Base-by-base conservation (phyloP, 176 grass and related monocot genomes). In the Poa pratensis region DNA sequence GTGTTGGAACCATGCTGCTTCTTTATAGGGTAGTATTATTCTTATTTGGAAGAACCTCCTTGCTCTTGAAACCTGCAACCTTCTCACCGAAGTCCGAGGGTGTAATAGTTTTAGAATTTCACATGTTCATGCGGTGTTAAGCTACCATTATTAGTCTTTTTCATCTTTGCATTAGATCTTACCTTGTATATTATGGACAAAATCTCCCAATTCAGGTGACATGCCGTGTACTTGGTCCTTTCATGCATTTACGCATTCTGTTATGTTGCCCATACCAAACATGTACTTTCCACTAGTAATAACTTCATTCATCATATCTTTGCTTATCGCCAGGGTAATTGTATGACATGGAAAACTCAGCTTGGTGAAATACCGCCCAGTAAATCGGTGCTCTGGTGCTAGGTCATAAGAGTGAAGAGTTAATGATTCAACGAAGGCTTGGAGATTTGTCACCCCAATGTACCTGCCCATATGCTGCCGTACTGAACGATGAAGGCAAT, bases 21-120 rank as follows among this genome's bases (percentile, higher is more conserved):
- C 34, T 28, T 83, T 26, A 64, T 62, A 69, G 9, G 19, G 51
- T 51, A 19, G 54, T 50, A 81, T 26, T 49, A 80, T 79, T 42
- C 9, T 35, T 76, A 54, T 54, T 76, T 30, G n/a, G 53, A 5
- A 30, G 68, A 57, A 24, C 54, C 50, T 52, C 22, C 57, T 62
- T 20, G 19, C 34, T 30, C 10, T 64, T 57, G n/a, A 82, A 69
- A 70, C 63, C 9, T 81, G 5, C 2, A 10, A 39, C 22, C 7
- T 34, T 81, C 78, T 67, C 19, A 68, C 6, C 17, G 13, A 22
- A 35, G 62, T 30, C 6, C 17, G 28, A 22, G 16, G 62, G 46
- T 52, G 18, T 81, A 37, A 32, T 37, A 52, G 14, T 43, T 65
- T 10, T 20, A 67, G 14, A 80, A 49, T 35, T 34, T 81, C 50